These are phyloP conservation scores for Stephania cephalantha DNA, from an alignment of 164 flowering plant species.

Conservation along the genomic window DNA sequence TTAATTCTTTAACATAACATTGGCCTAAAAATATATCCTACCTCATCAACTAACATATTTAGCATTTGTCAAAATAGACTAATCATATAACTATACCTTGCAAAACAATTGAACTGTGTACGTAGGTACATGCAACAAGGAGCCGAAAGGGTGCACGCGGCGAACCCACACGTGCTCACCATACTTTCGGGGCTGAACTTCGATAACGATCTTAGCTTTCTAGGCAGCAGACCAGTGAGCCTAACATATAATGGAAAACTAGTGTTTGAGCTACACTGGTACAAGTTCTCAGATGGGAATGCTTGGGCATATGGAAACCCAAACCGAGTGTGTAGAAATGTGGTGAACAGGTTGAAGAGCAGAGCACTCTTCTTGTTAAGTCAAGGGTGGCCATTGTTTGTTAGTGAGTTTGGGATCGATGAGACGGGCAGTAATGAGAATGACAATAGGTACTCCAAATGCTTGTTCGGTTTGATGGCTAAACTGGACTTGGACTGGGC, in stretches of 20 bases:
- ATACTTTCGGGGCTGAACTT: conserved; percentile 65
- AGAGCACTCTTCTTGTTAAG: conserved; percentile 43
- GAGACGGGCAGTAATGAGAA: conserved; percentile 54
- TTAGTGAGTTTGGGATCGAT: conserved; percentile 79
- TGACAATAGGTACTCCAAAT: conserved; percentile 66
- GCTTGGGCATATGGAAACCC: conserved; percentile 51
- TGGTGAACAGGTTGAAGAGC: conserved; percentile 30
- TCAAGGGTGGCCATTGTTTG: conserved; percentile 62
- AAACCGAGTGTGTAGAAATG: conserved; percentile 58
- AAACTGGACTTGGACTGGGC: conserved; percentile 80
- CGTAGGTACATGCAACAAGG: conserved; percentile 77
- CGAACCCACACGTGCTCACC: conserved; percentile 63
- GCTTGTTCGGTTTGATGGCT: conserved; percentile 62
- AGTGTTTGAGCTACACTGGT: conserved; percentile 73
- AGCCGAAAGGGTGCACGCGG: conserved; percentile 79
- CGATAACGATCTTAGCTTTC: conserved; percentile 54
- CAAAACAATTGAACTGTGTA: conserved; percentile 6
- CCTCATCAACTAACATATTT: no score
- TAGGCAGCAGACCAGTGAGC: conserved; percentile 28
- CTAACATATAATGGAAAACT: conserved; percentile 48
- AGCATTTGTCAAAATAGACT: no score
- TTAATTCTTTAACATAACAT: no score
- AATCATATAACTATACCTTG: no score
- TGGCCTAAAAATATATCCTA: no score
- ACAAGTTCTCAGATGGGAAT: conserved; percentile 46